Conservation (phyloP, 2,329 filamentous ascomycete species). For the Escovopsis sp. region DNA sequence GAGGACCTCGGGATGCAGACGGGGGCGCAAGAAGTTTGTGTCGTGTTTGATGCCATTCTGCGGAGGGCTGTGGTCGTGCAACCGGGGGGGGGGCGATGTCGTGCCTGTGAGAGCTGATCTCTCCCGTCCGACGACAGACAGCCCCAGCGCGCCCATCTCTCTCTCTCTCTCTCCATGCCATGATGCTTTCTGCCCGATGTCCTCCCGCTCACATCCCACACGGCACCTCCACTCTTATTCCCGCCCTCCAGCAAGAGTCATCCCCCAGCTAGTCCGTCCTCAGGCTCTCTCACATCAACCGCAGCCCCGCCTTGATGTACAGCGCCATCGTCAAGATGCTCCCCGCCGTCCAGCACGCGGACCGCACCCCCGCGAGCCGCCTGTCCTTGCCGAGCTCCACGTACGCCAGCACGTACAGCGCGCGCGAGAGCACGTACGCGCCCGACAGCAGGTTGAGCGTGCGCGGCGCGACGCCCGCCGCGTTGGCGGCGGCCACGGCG, state of each 20-base stretch:
- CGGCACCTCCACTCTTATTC: no score
- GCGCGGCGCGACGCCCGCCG: conserved; percentile 22
- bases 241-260: no score
- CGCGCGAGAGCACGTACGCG: conserved; percentile 25
- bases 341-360: conserved; percentile 22
- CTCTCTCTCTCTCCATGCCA: no score
- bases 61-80: no score
- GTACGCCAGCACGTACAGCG: conserved; percentile 28
- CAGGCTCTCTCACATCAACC: conserved; percentile 3
- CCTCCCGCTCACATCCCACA: no score
- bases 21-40: no score
- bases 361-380: conserved; percentile 22
- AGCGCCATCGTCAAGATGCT: conserved; percentile 20
- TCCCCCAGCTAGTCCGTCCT: neutral
- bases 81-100: neutral
- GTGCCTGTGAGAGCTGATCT: neutral
- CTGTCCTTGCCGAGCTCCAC: conserved; percentile 27
- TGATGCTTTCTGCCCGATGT: neutral
- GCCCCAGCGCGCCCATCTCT: no score
- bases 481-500: conserved; percentile 30
- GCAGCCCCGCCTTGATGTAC: conserved; percentile 27
- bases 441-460: conserved; percentile 26
- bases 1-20: no score
- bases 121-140: neutral
- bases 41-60: no score